phyloP scores from a whole-genome alignment of 2,329 filamentous ascomycete species.

The Ophiocordyceps unilateralis region DNA sequence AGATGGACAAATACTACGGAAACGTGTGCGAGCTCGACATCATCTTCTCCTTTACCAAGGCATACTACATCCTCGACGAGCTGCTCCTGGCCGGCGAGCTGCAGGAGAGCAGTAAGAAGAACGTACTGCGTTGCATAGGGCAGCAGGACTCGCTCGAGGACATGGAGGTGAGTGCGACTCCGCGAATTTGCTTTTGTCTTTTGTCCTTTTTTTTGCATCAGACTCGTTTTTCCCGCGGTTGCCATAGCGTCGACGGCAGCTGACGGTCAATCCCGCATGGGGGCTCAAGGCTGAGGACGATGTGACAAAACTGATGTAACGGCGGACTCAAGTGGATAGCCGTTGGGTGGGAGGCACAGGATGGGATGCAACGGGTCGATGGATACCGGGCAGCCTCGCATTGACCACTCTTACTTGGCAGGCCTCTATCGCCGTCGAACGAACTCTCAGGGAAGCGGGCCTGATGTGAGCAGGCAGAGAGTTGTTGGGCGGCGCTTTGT shows the following conservation, averaged over 20 bases:
- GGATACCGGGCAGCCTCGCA: conserved; percentile 3
- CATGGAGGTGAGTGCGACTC: conserved; percentile 70
- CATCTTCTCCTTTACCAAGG: conserved; percentile 99
- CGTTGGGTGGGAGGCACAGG: background rate
- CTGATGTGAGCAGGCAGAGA: conserved; percentile 9
- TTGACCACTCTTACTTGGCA: conserved; percentile 13
- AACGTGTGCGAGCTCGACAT: conserved; percentile 99
- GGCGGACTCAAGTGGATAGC: conserved; percentile 1
- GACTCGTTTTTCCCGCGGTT: conserved; percentile 4
- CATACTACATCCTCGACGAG: conserved; percentile 97
- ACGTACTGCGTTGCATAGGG: conserved; percentile 84
- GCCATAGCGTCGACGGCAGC: conserved; percentile 8
- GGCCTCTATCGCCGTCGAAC: conserved; percentile 10
- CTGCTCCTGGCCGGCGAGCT: conserved; percentile 87
- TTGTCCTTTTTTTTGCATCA: background rate
- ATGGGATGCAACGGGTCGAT: background rate
- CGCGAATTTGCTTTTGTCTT: conserved; percentile 5
- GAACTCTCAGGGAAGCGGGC: conserved; percentile 12
- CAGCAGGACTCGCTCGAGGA: conserved; percentile 97
- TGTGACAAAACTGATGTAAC: conserved; percentile 77
- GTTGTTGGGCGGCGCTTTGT: conserved; percentile 3
- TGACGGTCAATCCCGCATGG: conserved; percentile 10
- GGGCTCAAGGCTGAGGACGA: conserved; percentile 63
- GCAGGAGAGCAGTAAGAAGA: conserved; percentile 99
- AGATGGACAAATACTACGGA: conserved; percentile 99